Evolutionary conservation across 495 filamentous ascomycete species (phyloP), one percentile per base, ranked within the genome.

Genomic region (Penicillium verhagenii): DNA sequence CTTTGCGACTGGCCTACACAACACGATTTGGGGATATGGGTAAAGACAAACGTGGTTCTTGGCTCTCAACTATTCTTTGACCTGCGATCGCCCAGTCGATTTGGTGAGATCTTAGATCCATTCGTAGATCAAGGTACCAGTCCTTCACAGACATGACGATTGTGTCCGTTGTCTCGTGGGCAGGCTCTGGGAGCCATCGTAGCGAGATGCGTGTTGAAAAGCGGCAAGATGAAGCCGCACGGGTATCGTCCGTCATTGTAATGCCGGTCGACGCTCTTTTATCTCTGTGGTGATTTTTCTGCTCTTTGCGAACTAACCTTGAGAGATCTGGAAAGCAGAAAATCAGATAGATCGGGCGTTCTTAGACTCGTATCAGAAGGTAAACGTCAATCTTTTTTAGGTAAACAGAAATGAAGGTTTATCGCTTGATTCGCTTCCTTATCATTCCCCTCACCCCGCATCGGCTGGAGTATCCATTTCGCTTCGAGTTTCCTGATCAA

Each of bases 31-130:
- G n/a, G n/a, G n/a, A 43, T 14, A 3, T 21, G 2, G 1, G 1
- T 4, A n/a, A 19, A 4, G 26, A 53, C 66, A 18, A 51, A 73
- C 69, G 49, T 4, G 68, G 63, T 26, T 71, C 67, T 21, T 59
- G 48, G 24, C 57, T 55, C 38, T 71, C 68, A n/a, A 71, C 56
- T 0, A 76, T 46, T 40, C 73, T 50, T 47, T 69, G 66, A 19
- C 73, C 73, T 2, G 73, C 71, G 24, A 76, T 74, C 1, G 71
- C 73, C 73, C 73, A 76, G 66, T 74, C 72, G 23, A 76, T 69
- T 2, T 50, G 39, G 4, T 56, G 56, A 0, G 67, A 62, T 19
- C 43, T n/a, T 21, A 64, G 67, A 44, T 73, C 69, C 35, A 77
- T 69, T 38, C 74, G 70, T 9, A 77, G 53, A 53, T 77, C 73